These are phyloP conservation scores for Mallotus repandus DNA, from an alignment of 441 rosid species.

Conservation along the genomic window DNA sequence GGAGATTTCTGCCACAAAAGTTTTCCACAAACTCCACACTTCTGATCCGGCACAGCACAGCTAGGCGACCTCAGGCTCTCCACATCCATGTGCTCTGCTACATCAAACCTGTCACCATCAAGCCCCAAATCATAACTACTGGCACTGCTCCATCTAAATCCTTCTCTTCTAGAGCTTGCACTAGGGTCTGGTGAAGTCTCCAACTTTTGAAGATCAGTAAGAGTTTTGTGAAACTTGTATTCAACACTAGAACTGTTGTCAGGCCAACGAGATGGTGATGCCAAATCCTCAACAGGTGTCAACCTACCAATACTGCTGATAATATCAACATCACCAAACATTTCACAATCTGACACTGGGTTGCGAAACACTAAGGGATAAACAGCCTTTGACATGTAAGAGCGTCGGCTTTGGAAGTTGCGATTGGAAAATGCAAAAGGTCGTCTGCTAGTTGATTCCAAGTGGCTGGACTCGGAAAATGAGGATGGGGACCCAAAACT, in stretches of 20 bases:
- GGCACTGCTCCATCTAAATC: conserved; percentile 70
- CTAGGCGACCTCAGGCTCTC: conserved; percentile 41
- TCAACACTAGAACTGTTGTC: conserved; percentile 41
- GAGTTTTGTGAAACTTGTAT: conserved; percentile 48
- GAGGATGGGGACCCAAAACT: conserved; percentile 66
- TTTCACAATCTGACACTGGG: conserved; percentile 73
- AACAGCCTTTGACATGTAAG: conserved; percentile 63
- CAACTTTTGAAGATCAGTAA: conserved; percentile 46
- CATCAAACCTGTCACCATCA: conserved; percentile 53
- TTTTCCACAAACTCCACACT: conserved; percentile 76
- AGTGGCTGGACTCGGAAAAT: conserved; percentile 45
- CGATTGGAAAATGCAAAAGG: conserved; percentile 40
- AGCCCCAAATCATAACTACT: conserved; percentile 64
- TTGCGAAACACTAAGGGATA: conserved; percentile 73
- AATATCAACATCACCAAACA: conserved; percentile 39
- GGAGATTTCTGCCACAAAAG: conserved; percentile 75
- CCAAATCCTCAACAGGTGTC: conserved; percentile 45
- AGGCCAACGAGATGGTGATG: conserved; percentile 54
- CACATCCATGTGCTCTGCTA: conserved; percentile 39
- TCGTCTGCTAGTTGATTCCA: conserved; percentile 53
- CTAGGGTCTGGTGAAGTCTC: conserved; percentile 57
- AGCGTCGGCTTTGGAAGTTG: conserved; percentile 41
- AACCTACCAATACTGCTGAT: conserved; percentile 40
- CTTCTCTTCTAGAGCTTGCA: conserved; percentile 68
- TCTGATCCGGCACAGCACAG: conserved; percentile 36